Percentiles rank a stretch among this genome's conserved stretches.
phyloP scores from a whole-genome alignment of 495 filamentous ascomycete species.

The Penicillium psychrofluorescens region DNA sequence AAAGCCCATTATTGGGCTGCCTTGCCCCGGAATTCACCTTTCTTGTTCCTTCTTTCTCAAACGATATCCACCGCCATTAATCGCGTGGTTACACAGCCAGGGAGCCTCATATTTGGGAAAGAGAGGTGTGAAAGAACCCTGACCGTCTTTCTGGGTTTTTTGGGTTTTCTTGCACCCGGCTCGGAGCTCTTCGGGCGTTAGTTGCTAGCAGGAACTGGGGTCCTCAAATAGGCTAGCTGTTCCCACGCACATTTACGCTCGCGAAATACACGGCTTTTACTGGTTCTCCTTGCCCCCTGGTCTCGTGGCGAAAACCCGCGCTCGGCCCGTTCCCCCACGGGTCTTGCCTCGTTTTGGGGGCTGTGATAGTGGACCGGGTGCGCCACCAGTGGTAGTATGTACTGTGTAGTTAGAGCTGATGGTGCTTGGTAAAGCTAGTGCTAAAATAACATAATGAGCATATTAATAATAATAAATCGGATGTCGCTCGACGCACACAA shows the following conservation, averaged over 20 bases:
- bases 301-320: conserved; percentile 12
- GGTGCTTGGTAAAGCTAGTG: neutral
- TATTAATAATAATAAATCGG: too few relatives aligned
- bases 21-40: too few relatives aligned
- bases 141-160: neutral
- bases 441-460: neutral
- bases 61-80: too few relatives aligned
- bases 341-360: conserved; percentile 8
- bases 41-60: too few relatives aligned
- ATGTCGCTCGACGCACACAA: too few relatives aligned
- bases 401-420: too few relatives aligned
- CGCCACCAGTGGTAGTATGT: too few relatives aligned
- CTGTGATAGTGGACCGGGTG: too few relatives aligned
- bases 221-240: neutral
- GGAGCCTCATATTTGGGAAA: too few relatives aligned
- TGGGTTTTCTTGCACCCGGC: neutral
- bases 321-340: conserved; percentile 21
- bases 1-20: too few relatives aligned
- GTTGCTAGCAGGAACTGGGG: conserved; percentile 7
- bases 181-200: conserved; percentile 1
- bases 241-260: neutral
- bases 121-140: neutral
- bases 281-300: neutral
- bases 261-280: conserved; percentile 2
- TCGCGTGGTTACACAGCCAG: too few relatives aligned